Conservation (phyloP, 2,329 filamentous ascomycete species). For the Shiraia sp. region DNA sequence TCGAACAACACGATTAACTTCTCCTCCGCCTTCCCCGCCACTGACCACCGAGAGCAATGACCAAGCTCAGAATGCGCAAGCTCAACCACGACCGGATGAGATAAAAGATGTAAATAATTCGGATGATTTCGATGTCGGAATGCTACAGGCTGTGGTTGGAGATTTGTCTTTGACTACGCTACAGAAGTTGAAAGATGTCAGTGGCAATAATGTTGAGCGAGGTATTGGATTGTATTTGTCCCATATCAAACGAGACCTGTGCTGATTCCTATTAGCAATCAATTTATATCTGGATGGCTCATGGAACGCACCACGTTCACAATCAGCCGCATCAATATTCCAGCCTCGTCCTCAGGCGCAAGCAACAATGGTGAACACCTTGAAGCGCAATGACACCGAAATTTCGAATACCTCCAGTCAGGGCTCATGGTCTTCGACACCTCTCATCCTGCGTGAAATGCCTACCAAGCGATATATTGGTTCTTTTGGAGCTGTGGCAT, state of each 20-base stretch:
- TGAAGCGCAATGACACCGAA: conserved; percentile 33
- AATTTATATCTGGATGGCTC: conserved; percentile 69
- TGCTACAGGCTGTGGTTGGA: conserved; percentile 63
- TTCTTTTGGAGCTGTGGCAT: conserved; percentile 87
- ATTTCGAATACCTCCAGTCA: conserved; percentile 25
- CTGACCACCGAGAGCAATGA: conserved; percentile 15
- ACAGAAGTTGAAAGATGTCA: conserved; percentile 53
- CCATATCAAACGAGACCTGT: not conserved
- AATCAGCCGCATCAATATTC: conserved; percentile 15
- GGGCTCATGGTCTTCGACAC: conserved; percentile 22
- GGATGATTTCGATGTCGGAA: conserved; percentile 57
- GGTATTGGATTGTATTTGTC: conserved; percentile 28
- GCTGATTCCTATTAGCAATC: conserved; percentile 51
- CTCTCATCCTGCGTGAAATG: conserved; percentile 44
- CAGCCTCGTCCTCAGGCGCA: conserved; percentile 23
- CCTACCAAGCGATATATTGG: conserved; percentile 77
- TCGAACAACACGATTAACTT: conserved; percentile 20
- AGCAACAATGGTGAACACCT: conserved; percentile 24
- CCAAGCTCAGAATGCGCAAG: conserved; percentile 5
- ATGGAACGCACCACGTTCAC: conserved; percentile 51
- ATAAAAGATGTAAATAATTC: conserved; percentile 11
- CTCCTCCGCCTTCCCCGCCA: conserved; percentile 37
- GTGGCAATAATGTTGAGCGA: conserved; percentile 59
- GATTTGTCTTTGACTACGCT: conserved; percentile 53
- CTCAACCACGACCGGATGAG: conserved; percentile 8